Evolutionary conservation across 2,329 filamentous ascomycete genomes (phyloP), one percentile per base, ranked within the genome.

Genomic region (Simplicillium aogashimaense): DNA sequence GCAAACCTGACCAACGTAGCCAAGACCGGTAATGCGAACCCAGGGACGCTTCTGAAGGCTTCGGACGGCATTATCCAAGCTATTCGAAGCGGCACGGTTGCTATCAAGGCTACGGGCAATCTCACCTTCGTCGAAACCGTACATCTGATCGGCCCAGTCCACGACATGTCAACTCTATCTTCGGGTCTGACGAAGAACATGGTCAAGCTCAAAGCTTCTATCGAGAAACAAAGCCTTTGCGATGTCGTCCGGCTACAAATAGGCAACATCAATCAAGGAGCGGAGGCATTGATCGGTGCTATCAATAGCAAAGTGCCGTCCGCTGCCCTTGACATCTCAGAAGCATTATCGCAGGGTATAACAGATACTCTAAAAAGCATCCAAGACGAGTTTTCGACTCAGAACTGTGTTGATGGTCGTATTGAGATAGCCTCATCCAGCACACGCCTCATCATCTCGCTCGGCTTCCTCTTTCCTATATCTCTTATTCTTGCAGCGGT

Each of bases 161-260:
- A 41, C 35, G 29, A 41, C 10, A 18, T 41, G 35, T 36, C 40
- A 12, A 12, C 32, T 14, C 18, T 41, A 10, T 41, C 40, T 3
- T 14, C 9, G 2, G 30, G 13, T 9, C 35, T 41, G 3, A 29
- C 35, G 3, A n/a, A 35, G 7, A 38, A 18, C 18, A 41, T 41
- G 40, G 35, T 5, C 18, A 38, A 37, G 13, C 36, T 41, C 18
- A 54, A 53, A 47, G 17, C 41, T 20, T 38, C 45, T 25, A 42
- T 54, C 38, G 34, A 54, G 43, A 43, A 50, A 42, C 49, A 50
- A 38, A 45, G 42, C 39, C 49, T 54, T 3, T 54, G 52, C 45
- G 38, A 43, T 20, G 39, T 52, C 34, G 45, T 54, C 17, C 35
- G 31, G 4, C 17, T 41, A 14, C 40, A 41, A 37, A 16, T 41